Evolutionary conservation across 1,284 basidiomycete species (phyloP), one percentile per base, ranked within the genome.

Genomic region (Trichosporon sp.): DNA sequence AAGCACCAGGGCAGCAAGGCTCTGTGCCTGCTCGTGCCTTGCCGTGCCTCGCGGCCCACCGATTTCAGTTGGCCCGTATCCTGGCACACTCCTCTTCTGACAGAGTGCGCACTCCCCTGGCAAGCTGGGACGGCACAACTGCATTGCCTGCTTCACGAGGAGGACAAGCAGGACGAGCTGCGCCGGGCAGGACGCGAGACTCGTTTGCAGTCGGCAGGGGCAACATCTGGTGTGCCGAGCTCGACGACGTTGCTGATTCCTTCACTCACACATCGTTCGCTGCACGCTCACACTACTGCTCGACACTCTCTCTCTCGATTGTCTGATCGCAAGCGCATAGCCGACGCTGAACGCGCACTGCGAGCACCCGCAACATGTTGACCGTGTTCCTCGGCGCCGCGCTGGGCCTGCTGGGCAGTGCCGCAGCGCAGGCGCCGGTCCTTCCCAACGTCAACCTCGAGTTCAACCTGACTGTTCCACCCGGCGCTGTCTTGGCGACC

Each of bases 41-140:
- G 51, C 35, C 35, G 35, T 54, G 51, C 51, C 51, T 54, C 21
- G 51, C 51, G 51, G 51, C n/a, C 51, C 21, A 19, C 51, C 51
- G 51, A 54, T 54, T 54, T 54, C 51, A 54, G 51, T 54, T 54
- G 51, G 19, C 51, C n/a, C 21, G 51, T 10, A 54, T n/a, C 51
- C 51, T 54, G 51, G 51, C 51, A 54, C 43, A 46, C 5, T 11
- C 10, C 40, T 16, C 43, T n/a, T 16, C 43, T 11, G 16, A 46
- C 16, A 3, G 16, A 5, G 16, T 11, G 43, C 43, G 43, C 16
- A 46, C 43, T 46, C 40, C 43, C 38, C 38, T 40, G 46, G 51
- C 6, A 6, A n/a, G 4, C 19, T 16, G 16, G 6, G 48, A 12
- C 43, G 43, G 4, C 43, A 11, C 14, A 26, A 26, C 26, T 26